These are phyloP conservation scores for Gilbertella persicaria DNA, from an alignment of 371 early-diverging fungal species.

Conservation along the genomic window DNA sequence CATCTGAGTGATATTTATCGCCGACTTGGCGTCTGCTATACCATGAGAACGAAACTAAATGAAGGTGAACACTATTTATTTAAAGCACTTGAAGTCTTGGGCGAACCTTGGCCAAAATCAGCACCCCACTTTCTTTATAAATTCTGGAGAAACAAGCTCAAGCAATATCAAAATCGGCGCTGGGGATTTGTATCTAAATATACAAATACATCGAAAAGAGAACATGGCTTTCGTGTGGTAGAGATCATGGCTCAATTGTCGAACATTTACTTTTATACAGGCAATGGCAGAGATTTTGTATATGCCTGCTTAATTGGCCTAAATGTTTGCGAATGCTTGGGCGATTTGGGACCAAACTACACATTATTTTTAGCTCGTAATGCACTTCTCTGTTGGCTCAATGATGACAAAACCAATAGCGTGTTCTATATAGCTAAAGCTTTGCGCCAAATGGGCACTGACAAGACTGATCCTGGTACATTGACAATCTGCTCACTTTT, in stretches of 20 bases:
- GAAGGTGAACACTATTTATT: constrained; percentile 53
- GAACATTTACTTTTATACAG: constrained; percentile 55
- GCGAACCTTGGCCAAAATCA: constrained; percentile 43
- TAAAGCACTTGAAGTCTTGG: constrained; percentile 39
- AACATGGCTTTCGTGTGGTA: constrained; percentile 36
- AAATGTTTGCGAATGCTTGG: constrained; percentile 48
- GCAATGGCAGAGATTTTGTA: constrained; percentile 44
- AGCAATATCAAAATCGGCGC: constrained; percentile 30
- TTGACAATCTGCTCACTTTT: constrained; percentile 47
- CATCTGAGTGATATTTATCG: constrained; percentile 59
- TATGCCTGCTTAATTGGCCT: constrained; percentile 45
- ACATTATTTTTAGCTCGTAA: constrained; percentile 50
- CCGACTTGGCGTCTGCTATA: constrained; percentile 52
- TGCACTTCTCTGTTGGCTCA: constrained; percentile 50
- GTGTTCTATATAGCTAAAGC: constrained; percentile 51
- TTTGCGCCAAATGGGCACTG: constrained; percentile 24
- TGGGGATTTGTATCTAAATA: constrained; percentile 2
- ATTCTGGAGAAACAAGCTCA: constrained; percentile 33
- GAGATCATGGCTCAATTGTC: constrained; percentile 55
- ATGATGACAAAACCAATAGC: constrained; percentile 46
- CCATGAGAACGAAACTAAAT: constrained; percentile 50
- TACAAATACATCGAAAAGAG: constrained; percentile 17
- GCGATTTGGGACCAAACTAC: constrained; percentile 37
- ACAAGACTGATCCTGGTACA: constrained; percentile 38
- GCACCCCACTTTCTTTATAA: constrained; percentile 27